A percentile compares a stretch with the other conserved stretches of the same genome.
Evolutionary conservation across 2,329 filamentous ascomycete species (phyloP).

Genomic region (Coniochaeta sp.): DNA sequence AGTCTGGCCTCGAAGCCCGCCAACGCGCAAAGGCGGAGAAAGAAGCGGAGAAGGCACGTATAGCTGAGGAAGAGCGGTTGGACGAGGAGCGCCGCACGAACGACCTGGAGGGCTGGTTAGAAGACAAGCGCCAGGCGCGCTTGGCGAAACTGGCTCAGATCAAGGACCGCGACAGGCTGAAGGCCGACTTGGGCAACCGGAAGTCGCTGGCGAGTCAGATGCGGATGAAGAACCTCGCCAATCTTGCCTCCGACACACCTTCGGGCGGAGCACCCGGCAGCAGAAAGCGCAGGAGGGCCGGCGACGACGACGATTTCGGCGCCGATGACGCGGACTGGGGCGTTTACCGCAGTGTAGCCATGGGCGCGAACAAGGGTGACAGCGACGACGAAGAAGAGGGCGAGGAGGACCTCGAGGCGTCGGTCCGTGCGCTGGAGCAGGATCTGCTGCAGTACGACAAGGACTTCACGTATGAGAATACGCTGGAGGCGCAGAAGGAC

Average conservation of each 20-base stretch:
- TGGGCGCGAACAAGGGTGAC: constrained; percentile 60
- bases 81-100: constrained; percentile 80
- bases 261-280: constrained; percentile 32
- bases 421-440: constrained; percentile 69
- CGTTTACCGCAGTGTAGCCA: constrained; percentile 88
- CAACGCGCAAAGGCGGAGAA: constrained; percentile 95
- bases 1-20: constrained; percentile 88
- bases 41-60: constrained; percentile 78
- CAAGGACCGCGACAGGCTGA: constrained; percentile 87
- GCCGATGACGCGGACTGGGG: constrained; percentile 98
- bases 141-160: constrained; percentile 68
- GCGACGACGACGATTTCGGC: constrained; percentile 93
- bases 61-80: constrained; percentile 73
- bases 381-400: constrained; percentile 89
- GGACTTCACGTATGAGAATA: constrained; percentile 85
- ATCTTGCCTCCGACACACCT: constrained; percentile 84
- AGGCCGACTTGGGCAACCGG: constrained; percentile 90
- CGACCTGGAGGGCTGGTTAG: constrained; percentile 79
- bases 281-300: constrained; percentile 71
- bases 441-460: constrained; percentile 84
- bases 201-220: constrained; percentile 95
- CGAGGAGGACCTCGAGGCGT: constrained; percentile 74
- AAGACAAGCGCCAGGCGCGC: constrained; percentile 71
- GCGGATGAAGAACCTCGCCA: constrained; percentile 96
- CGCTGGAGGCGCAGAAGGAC: constrained; percentile 83